phyloP scores from a whole-genome alignment of 805 yeast species.

The Cyberlindnera subsufficiens region DNA sequence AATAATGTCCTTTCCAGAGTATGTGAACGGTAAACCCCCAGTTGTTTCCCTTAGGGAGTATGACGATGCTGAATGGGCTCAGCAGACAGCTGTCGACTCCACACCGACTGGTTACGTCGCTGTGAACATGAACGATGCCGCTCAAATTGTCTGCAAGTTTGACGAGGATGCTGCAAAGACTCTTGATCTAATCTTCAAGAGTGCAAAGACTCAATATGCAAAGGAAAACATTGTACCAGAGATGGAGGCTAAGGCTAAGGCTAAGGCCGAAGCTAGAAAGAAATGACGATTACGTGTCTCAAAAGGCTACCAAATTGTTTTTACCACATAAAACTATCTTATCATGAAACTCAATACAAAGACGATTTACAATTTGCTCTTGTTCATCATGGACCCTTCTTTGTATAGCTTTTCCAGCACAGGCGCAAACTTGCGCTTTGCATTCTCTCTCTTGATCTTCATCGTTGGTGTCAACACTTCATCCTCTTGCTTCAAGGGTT shows the following conservation, averaged over 20 bases:
- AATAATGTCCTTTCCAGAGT: slow-evolving; percentile 32
- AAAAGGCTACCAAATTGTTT: not conserved
- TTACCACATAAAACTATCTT: not conserved
- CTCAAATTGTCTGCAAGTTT: slow-evolving; percentile 37
- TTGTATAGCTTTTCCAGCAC: slow-evolving; percentile 39
- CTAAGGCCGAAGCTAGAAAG: not conserved
- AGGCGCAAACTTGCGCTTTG: slow-evolving; percentile 36
- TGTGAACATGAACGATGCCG: slow-evolving; percentile 40
- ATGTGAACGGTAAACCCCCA: slow-evolving; percentile 41
- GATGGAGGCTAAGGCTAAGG: not conserved
- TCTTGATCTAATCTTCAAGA: slow-evolving; percentile 38
- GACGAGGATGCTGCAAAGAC: slow-evolving; percentile 31
- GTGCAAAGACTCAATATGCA: slow-evolving; percentile 33
- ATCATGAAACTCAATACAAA: not conserved
- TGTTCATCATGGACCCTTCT: slow-evolving; percentile 39
- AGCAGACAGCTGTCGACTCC: slow-evolving; percentile 42
- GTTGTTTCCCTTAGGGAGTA: slow-evolving; percentile 38
- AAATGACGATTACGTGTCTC: not conserved
- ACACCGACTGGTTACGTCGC: slow-evolving; percentile 31
- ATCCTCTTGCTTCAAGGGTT: slow-evolving; percentile 55
- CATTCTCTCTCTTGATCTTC: slow-evolving; percentile 47
- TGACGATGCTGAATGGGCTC: slow-evolving; percentile 49
- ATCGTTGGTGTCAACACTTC: slow-evolving; percentile 66
- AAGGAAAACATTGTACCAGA: slow-evolving; percentile 6
- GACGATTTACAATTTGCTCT: slow-evolving; percentile 14